phyloP scores from a whole-genome alignment of 148 eudicot species.

The Selenicereus undatus region DNA sequence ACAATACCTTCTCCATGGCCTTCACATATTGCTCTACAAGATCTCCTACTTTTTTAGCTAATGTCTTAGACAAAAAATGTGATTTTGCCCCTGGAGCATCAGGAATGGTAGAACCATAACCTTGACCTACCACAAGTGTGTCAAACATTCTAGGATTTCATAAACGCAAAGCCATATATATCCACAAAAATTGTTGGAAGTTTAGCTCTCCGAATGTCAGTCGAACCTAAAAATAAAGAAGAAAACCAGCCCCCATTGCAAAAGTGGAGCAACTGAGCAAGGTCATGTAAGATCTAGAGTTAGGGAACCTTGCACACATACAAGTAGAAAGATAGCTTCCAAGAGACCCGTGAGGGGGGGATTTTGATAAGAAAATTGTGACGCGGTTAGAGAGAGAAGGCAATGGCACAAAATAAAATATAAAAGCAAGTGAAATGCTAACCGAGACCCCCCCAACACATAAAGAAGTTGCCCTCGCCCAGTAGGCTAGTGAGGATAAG shows the following conservation, averaged over 20 bases:
- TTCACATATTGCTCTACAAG: slow-evolving; percentile 70
- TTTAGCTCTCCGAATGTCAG: neutral
- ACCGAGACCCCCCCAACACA: neutral
- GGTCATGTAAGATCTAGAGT: neutral
- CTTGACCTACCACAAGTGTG: slow-evolving; percentile 38
- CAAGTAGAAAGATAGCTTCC: too few species aligned
- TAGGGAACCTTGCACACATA: neutral
- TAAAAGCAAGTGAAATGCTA: too few species aligned
- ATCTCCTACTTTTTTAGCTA: slow-evolving; percentile 65
- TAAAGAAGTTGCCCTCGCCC: neutral
- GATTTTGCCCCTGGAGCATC: slow-evolving; percentile 59
- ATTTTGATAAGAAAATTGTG: too few species aligned
- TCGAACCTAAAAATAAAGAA: neutral
- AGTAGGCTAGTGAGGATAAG: neutral
- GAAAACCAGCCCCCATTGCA: neutral
- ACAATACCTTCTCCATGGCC: slow-evolving; percentile 80
- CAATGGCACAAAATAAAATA: too few species aligned
- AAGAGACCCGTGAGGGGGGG: too few species aligned
- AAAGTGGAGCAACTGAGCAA: neutral
- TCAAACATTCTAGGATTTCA: slow-evolving; percentile 3
- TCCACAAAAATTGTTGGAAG: neutral
- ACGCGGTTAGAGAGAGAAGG: too few species aligned
- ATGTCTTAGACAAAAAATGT: slow-evolving; percentile 48
- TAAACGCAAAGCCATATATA: neutral
- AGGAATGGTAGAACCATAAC: slow-evolving; percentile 72